Base-by-base conservation (phyloP, 371 early-diverging fungal species). In the Saksenaea vasiformis region DNA sequence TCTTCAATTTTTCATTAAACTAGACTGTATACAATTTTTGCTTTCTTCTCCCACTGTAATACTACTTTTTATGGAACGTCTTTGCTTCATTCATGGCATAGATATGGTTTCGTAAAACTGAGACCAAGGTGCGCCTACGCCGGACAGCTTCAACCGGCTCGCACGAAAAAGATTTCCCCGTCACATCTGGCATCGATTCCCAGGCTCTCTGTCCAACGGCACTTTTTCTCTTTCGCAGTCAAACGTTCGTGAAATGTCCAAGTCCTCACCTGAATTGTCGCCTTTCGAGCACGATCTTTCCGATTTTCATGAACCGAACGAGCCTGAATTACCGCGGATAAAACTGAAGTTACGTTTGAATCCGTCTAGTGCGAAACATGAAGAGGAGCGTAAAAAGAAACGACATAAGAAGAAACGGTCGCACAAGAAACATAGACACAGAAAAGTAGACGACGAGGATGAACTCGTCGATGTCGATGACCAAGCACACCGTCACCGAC, bases 371-470 rank as follows among this genome's bases (percentile, higher is more conserved):
- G 28, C 51, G 9, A 44, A 54, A 34, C n/a, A 38, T 10, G 61
- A 51, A 24, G 60, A 41, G 11, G 58, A 62, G 22, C 66, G 67
- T 39, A 73, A 73, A 56, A 74, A 77, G 43, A 68, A 61, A 43
- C 74, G 74, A 31, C 68, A 70, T 17, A 77, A 77, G 56, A 76
- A 81, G 62, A 81, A 77, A 59, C 71, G 73, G 27, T 72, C 68
- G 15, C 73, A 77, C 47, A 74, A 71, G 61, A 78, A 81, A 31
- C 75, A 74, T 17, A 77, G 67, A 34, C 54, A 63, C 15, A 70
- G 53, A 65, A 60, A 66, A 43, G 44, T 56, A 17, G 67, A 68
- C 15, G 65, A 67, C 11, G 60, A 69, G 17, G 37, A 65, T 28
- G 59, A 59, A 17, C 26, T 17, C 0, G 53, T 64, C 9, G 65